Percentiles rank a stretch among this genome's conserved stretches.
Evolutionary conservation across 2,329 filamentous ascomycete species (phyloP).

Genomic region (Trichoderma guizhouense): DNA sequence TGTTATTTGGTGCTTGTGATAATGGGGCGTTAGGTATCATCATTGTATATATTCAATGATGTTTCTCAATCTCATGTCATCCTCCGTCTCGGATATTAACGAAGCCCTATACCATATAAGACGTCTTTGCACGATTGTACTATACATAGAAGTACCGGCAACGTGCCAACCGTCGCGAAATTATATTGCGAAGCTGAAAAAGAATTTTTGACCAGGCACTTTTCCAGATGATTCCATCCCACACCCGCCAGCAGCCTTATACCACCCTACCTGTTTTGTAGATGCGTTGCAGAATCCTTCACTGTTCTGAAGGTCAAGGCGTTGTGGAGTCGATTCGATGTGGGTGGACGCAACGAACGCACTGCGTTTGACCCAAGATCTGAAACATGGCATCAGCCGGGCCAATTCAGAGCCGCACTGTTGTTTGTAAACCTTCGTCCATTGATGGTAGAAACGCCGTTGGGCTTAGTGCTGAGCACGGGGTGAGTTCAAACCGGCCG

Average conservation of each 20-base stretch:
- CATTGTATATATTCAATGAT: not conserved
- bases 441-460: not conserved
- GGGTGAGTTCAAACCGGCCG: not conserved
- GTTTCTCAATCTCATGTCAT: not conserved
- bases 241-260: too few relatives aligned
- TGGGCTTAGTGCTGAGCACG: not conserved
- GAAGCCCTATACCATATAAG: not conserved
- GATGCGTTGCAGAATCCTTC: not conserved
- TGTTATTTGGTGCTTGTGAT: not conserved
- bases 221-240: not conserved
- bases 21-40: not conserved
- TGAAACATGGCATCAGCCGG: not conserved
- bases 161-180: not conserved
- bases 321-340: not conserved
- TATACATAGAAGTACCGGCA: not conserved
- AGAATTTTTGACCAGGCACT: not conserved
- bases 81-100: not conserved
- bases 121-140: not conserved
- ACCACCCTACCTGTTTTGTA: not conserved
- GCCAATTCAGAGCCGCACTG: not conserved
- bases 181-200: not conserved
- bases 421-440: not conserved
- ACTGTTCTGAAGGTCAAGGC: not conserved
- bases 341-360: not conserved
- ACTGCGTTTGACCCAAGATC: not conserved